Percentiles rank a stretch among this genome's conserved stretches.
Conservation (phyloP, 345 rosid species). For the Gossypium herbaceum region DNA sequence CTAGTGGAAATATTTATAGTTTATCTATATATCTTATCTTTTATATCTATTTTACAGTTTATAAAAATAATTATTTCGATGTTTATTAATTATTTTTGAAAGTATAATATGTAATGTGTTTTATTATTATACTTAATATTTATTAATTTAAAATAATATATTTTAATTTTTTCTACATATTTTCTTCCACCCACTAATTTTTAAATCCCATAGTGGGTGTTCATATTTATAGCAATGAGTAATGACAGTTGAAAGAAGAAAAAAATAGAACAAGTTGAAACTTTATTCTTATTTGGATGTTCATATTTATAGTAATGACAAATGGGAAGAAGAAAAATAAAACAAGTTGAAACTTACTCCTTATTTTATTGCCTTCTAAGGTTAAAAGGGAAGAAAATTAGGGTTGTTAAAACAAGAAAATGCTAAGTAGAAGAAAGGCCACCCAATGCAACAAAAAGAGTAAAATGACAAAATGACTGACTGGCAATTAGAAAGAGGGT, state of each 20-base stretch:
- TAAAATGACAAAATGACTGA: background rate
- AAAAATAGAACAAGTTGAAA: background rate
- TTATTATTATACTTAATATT: too few species aligned
- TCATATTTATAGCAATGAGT: background rate
- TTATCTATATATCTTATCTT: too few species aligned
- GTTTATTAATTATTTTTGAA: too few species aligned
- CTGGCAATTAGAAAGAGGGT: background rate
- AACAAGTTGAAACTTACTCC: background rate
- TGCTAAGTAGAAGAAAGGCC: background rate
- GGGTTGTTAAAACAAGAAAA: slow-evolving; percentile 6
- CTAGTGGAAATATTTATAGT: too few species aligned
- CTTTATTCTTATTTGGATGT: background rate
- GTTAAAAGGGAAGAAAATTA: background rate
- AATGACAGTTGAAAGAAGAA: background rate
- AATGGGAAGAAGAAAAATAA: background rate
- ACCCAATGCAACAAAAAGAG: background rate
- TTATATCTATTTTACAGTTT: too few species aligned
- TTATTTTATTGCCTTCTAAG: background rate
- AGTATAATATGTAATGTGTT: too few species aligned
- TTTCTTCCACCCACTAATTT: background rate
- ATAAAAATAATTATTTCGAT: too few species aligned
- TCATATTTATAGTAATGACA: background rate
- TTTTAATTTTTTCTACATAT: background rate
- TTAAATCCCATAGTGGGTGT: background rate
- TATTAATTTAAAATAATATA: too few species aligned